A percentile compares a stretch with the other conserved stretches of the same genome.
Conservation (phyloP, 1,284 basidiomycete species). For the Sanghuangporus weigelae region DNA sequence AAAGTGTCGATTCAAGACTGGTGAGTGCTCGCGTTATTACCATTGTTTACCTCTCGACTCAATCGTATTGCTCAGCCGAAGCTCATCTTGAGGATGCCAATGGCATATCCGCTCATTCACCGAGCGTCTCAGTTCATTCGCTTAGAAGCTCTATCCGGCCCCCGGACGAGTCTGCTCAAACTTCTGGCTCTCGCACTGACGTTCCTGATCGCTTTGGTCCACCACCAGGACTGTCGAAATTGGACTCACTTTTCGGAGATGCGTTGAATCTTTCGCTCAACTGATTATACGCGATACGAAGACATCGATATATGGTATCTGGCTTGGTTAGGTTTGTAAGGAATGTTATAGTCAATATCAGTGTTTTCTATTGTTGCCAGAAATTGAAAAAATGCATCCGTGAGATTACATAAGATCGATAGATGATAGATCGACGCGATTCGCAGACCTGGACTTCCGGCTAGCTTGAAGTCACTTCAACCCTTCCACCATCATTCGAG, state of each 20-base stretch:
- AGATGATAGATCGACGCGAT: not conserved
- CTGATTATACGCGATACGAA: too few species aligned
- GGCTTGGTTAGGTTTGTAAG: too few species aligned
- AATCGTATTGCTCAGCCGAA: not conserved
- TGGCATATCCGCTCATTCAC: not conserved
- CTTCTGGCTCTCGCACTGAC: not conserved
- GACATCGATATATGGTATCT: too few species aligned
- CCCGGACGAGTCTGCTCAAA: not conserved
- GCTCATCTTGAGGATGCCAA: not conserved
- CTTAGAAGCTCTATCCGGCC: not conserved
- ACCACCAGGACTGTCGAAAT: not conserved
- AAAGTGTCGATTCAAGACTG: constrained; percentile 81
- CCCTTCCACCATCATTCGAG: constrained; percentile 1
- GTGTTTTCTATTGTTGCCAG: not conserved
- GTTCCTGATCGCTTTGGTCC: not conserved
- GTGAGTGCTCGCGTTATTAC: constrained; percentile 34
- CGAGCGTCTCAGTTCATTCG: not conserved
- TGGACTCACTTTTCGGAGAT: not conserved
- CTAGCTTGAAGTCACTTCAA: not conserved
- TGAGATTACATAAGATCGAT: not conserved
- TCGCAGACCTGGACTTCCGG: not conserved
- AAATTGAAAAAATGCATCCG: too few species aligned
- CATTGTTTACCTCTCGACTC: not conserved
- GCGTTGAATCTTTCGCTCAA: not conserved
- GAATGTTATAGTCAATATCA: too few species aligned